Base-by-base conservation (phyloP, 192 early-diverging fungal genomes). In the Coemansia sp. region DNA sequence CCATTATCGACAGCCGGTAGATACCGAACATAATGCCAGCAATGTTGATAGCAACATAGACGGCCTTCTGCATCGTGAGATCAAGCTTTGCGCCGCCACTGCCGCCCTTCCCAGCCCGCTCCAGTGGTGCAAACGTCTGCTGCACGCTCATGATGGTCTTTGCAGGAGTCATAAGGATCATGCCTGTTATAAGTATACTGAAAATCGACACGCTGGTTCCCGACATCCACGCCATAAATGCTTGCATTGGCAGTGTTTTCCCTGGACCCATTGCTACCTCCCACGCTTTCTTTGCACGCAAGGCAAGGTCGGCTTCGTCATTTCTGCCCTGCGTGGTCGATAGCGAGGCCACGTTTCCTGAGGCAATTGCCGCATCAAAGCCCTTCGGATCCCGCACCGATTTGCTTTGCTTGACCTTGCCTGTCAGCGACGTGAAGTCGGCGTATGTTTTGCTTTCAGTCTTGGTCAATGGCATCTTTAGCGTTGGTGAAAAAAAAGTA, bases 161-260 rank as follows among this genome's bases (percentile, higher is more conserved):
- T 21, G 92, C 63, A 42, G 93, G 91, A 25, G 94, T 89, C 71
- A 88, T 92, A 59, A 99, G 88, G 26, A 99, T 87, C 96, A 99
- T 99, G 15, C 87, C 95, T 4, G 93, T 95, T 34, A 98, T 91
- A 75, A 99, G 87, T 29, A 99, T 94, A 37, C 87, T 90, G 65
- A 95, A 99, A 58, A 99, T 97, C 66, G 97, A 95, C 34, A 99
- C 91, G 55, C 87, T 72, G 72, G 93, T 99, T 59, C 98, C 98
- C 25, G 90, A 93, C 98, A 99, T 99, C 84, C 92, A 99, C 28
- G 98, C 87, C 98, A 99, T 99, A 70, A 99, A 90, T 21, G 84
- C 92, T 52, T 98, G 92, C 96, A 99, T 98, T 1, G 97, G 97
- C 25, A 97, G 87, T 33, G 88, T 88, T 72, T 98, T 98, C 52